Evolutionary conservation across 169 alveolate genomes (phyloP).

Genomic region (Cyclospora cayetanensis): DNA sequence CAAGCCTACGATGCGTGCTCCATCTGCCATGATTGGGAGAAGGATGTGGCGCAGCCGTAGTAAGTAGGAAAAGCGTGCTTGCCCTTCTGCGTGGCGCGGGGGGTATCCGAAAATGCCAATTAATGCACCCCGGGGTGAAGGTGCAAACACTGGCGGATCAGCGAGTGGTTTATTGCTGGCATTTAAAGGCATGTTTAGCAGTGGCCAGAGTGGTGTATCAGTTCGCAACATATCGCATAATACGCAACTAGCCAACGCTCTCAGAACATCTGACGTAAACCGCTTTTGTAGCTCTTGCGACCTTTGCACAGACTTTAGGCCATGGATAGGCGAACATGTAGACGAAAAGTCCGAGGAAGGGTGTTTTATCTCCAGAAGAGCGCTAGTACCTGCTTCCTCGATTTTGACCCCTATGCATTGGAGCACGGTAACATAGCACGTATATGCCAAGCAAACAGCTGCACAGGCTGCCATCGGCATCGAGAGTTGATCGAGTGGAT

Average conservation of each 20-base stretch:
- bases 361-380: not conserved
- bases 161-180: not conserved
- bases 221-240: constrained; percentile 33
- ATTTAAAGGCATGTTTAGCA: not conserved
- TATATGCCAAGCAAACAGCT: constrained; percentile 1
- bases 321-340: not conserved
- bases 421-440: not conserved
- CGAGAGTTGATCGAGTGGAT: not conserved
- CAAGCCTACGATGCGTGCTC: constrained; percentile 39
- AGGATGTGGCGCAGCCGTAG: not conserved
- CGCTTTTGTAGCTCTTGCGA: not conserved
- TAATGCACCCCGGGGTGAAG: constrained; percentile 28
- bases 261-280: not conserved
- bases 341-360: not conserved
- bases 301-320: not conserved
- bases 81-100: constrained; percentile 6
- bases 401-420: too few species aligned
- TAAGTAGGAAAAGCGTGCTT: not conserved
- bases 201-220: not conserved
- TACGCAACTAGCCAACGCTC: not conserved
- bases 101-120: constrained; percentile 41
- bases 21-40: constrained; percentile 28
- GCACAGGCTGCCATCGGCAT: not conserved
- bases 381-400: not conserved
- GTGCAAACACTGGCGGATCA: constrained; percentile 49